Evolutionary conservation across 768 basidiomycete species (phyloP).

Genomic region (Boletellus ananas): DNA sequence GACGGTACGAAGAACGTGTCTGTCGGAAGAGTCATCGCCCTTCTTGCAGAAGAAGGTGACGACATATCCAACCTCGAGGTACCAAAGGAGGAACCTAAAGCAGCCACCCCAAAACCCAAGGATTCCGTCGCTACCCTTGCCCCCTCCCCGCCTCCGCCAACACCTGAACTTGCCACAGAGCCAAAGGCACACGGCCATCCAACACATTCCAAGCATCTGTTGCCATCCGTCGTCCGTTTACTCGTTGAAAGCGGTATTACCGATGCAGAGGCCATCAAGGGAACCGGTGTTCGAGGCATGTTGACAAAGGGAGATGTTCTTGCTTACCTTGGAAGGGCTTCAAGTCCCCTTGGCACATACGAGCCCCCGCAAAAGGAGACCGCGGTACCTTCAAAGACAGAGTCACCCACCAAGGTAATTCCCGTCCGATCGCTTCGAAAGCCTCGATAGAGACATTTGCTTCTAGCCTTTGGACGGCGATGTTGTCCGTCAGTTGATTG

Average conservation of each 20-base stretch:
- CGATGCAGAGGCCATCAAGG: conserved; percentile 67
- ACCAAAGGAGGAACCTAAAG: conserved; percentile 41
- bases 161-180: conserved; percentile 22
- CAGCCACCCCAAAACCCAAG: conserved; percentile 18
- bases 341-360: conserved; percentile 71
- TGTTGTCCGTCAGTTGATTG: conserved; percentile 62
- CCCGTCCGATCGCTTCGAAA: neutral
- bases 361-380: conserved; percentile 40
- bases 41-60: conserved; percentile 95
- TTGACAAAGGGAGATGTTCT: conserved; percentile 96
- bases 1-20: conserved; percentile 83
- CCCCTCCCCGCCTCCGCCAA: conserved; percentile 15
- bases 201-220: conserved; percentile 65
- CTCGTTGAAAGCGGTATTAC: conserved; percentile 54
- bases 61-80: conserved; percentile 81
- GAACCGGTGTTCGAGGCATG: conserved; percentile 90
- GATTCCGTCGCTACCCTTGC: conserved; percentile 20
- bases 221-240: conserved; percentile 88
- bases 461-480: conserved; percentile 57
- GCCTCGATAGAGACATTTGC: neutral
- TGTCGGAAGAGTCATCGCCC: conserved; percentile 86
- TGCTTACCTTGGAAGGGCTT: conserved; percentile 78
- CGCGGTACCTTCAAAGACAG: conserved; percentile 33
- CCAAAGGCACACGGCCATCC: conserved; percentile 35
- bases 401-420: conserved; percentile 36